Conservation (phyloP, 1,284 basidiomycete species). For the Afroboletus lepidellus region DNA sequence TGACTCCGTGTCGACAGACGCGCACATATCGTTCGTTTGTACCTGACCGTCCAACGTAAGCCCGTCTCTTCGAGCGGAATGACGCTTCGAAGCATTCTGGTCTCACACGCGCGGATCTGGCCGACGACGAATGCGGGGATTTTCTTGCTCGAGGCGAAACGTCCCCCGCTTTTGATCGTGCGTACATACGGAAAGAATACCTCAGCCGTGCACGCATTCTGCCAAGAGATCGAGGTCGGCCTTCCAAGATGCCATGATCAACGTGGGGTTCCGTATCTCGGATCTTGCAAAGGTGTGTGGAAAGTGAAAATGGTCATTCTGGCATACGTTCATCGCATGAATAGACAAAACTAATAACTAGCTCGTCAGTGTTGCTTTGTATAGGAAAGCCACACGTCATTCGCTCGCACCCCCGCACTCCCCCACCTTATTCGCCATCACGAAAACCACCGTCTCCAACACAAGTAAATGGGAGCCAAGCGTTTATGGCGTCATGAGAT, state of each 20-base stretch:
- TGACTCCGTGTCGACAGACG: not conserved
- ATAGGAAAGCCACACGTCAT: too few species aligned
- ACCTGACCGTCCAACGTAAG: not conserved
- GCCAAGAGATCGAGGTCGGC: conserved; percentile 13
- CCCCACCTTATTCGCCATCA: conserved; percentile 15
- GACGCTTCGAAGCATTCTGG: conserved; percentile 12
- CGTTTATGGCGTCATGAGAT: conserved; percentile 20
- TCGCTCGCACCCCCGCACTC: conserved; percentile 21
- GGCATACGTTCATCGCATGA: conserved; percentile 19
- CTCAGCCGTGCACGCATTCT: not conserved
- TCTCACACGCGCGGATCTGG: conserved; percentile 5
- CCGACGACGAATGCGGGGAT: conserved; percentile 1
- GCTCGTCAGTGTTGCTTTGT: too few species aligned
- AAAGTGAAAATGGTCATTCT: not conserved
- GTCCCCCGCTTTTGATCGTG: conserved; percentile 9
- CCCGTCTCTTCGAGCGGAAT: not conserved
- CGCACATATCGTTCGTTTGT: not conserved
- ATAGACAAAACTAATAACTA: conserved; percentile 2
- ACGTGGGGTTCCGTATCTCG: conserved; percentile 8
- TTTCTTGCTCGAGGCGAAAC: not conserved
- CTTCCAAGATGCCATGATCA: conserved; percentile 9
- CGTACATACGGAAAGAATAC: conserved; percentile 9
- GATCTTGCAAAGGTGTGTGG: conserved; percentile 11
- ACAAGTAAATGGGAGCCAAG: conserved; percentile 14
- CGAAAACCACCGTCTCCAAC: conserved; percentile 13